A percentile compares a stretch with the other conserved stretches of the same genome.
These are phyloP conservation scores for Lepiota venenata DNA, from an alignment of 768 basidiomycete genomes.

Conservation along the genomic window DNA sequence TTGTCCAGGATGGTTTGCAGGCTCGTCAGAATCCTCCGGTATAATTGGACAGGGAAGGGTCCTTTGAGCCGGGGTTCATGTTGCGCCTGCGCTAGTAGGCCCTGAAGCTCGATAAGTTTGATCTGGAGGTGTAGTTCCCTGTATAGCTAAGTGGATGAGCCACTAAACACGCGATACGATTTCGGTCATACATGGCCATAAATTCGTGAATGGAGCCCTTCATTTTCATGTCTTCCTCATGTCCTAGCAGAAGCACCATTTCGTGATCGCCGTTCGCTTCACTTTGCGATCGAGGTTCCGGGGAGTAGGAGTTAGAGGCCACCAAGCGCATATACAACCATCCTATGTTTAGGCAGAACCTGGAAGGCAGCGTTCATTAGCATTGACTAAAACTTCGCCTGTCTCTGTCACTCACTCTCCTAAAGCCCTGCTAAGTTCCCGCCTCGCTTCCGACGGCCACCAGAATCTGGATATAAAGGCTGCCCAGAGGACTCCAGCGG, in stretches of 20 bases:
- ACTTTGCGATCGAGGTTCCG: constrained; percentile 35
- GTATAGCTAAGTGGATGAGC: not conserved
- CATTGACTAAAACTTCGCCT: constrained; percentile 5
- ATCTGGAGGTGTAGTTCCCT: constrained; percentile 97
- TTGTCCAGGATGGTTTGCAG: constrained; percentile 84
- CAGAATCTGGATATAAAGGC: constrained; percentile 83
- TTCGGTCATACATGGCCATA: constrained; percentile 77
- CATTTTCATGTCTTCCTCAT: constrained; percentile 38
- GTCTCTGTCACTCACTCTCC: constrained; percentile 60
- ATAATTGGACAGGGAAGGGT: constrained; percentile 85
- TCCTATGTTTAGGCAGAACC: constrained; percentile 90
- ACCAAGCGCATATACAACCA: constrained; percentile 95
- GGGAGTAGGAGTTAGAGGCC: constrained; percentile 75
- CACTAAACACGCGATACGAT: not conserved
- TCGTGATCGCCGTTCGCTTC: constrained; percentile 24
- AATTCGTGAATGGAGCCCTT: constrained; percentile 76
- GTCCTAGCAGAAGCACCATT: constrained; percentile 26
- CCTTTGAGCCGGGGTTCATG: constrained; percentile 96
- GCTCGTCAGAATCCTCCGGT: constrained; percentile 79
- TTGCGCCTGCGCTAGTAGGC: constrained; percentile 81
- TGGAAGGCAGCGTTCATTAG: constrained; percentile 23
- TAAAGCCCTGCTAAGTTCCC: constrained; percentile 80
- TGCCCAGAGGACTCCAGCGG: constrained; percentile 86
- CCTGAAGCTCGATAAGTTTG: constrained; percentile 82
- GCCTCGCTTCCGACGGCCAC: constrained; percentile 95